Evolutionary conservation across 345 rosid species (phyloP), one percentile per base, ranked within the genome.

Genomic region (Fremontodendron californicum): DNA sequence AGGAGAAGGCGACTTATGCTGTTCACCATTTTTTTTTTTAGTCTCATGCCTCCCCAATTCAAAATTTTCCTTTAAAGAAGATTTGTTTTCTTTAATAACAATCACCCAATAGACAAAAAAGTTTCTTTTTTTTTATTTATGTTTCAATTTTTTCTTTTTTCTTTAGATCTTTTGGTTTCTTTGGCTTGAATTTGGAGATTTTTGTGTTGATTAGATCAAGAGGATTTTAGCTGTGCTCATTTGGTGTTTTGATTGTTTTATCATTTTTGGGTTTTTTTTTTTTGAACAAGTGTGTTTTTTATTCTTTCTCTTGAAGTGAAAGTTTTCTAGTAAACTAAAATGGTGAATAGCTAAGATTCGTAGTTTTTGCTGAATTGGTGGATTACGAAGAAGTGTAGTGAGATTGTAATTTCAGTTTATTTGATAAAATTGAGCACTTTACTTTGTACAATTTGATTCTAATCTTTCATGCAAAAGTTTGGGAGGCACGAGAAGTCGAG

Each of bases 191-290:
- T 78, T 73, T 25, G 15, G 66, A 78, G 87, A 77, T 84, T 35
- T 35, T 70, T 2, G 49, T 64, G 15, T 45, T 74, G 37, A 4
- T 72, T 33, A 75, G 87, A 87, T 85, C 84, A 73, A 39, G 70
- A 40, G 25, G 29, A 63, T 52, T 62, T 60, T 11, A 9, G 19
- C 12, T 54, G 2, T 21, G 15, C 40, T 16, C 9, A 40, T 72
- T 51, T 46, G 52, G 3, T 12, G 9, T 61, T 61, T 29, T 16
- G 9, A 23, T n/a, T 37, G 57, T 55, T n/a, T 40, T 78, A 13
- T n/a, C 12, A 43, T n/a, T 61, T 72, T 25, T 74, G 74, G 73
- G 76, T 37, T 76, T 19, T 40, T 63, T 19, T 13, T n/a, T n/a
- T n/a, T 71, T 71, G n/a, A n/a, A n/a, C n/a, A n/a, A n/a, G n/a